Evolutionary conservation across 2,329 filamentous ascomycete species (phyloP).

Genomic region (Colletotrichum cuscutae): DNA sequence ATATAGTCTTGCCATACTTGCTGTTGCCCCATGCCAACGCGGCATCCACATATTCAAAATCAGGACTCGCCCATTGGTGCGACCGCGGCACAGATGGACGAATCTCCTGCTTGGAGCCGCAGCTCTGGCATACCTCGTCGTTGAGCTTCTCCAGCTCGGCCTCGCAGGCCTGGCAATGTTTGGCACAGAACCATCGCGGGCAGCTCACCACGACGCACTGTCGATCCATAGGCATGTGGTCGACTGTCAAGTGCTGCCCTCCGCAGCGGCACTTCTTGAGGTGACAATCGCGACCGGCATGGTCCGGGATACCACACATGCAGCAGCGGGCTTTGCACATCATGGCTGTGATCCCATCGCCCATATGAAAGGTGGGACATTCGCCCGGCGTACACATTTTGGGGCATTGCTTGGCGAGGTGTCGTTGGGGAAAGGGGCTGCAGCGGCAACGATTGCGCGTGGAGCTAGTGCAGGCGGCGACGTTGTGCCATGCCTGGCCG

Average conservation of each 20-base stretch:
- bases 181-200: conserved; percentile 19
- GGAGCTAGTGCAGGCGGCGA: conserved; percentile 42
- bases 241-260: conserved; percentile 43
- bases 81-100: neutral
- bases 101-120: neutral
- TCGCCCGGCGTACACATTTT: conserved; percentile 44
- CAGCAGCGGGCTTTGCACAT: conserved; percentile 49
- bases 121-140: neutral
- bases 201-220: conserved; percentile 4
- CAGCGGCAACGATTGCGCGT: conserved; percentile 51
- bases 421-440: conserved; percentile 48
- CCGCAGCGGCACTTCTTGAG: conserved; percentile 49
- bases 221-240: conserved; percentile 2
- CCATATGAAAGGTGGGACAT: conserved; percentile 40
- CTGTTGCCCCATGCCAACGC: conserved; percentile 1
- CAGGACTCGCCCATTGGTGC: neutral
- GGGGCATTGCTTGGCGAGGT: conserved; percentile 45
- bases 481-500: conserved; percentile 43
- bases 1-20: conserved; percentile 3
- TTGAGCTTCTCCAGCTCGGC: neutral
- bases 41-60: conserved; percentile 2
- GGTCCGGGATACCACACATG: conserved; percentile 52
- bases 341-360: conserved; percentile 48
- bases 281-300: conserved; percentile 49
- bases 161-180: conserved; percentile 25